Evolutionary conservation across 257 asterid genomes (phyloP).

Genomic region (Echium plantagineum): DNA sequence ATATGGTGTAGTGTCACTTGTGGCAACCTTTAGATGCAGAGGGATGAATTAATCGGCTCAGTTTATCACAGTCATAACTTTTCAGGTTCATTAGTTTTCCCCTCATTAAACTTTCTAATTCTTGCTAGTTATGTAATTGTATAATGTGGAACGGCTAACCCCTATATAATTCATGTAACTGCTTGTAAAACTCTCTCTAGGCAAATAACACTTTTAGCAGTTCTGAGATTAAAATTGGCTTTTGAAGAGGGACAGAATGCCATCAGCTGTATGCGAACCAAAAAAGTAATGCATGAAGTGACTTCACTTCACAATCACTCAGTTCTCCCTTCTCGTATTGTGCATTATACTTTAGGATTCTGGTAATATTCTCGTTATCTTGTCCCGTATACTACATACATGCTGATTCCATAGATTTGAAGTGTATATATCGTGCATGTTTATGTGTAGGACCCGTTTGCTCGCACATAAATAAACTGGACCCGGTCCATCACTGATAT

Average conservation of each 20-base stretch:
- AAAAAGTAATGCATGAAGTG: background rate
- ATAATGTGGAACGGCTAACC: background rate
- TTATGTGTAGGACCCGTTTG: too few relatives aligned
- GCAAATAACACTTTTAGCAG: background rate
- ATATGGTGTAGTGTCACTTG: background rate
- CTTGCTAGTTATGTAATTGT: background rate
- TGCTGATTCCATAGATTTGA: too few relatives aligned
- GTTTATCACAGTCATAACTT: background rate
- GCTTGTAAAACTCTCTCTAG: background rate
- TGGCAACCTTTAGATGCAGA: background rate
- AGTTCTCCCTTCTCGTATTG: background rate
- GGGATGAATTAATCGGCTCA: background rate
- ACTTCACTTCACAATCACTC: background rate
- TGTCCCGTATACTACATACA: too few relatives aligned
- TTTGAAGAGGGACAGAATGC: background rate
- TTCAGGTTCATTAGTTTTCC: background rate
- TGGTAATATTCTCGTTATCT: too few relatives aligned
- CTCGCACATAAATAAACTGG: too few relatives aligned
- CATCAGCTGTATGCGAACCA: background rate
- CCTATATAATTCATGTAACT: background rate
- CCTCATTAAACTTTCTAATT: background rate
- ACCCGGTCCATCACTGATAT: too few relatives aligned
- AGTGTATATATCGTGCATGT: too few relatives aligned
- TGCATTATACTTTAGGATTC: background rate
- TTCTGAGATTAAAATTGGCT: background rate